Conservation (phyloP, 1,139 yeast genomes). For the Saccharomyces uvarum region DNA sequence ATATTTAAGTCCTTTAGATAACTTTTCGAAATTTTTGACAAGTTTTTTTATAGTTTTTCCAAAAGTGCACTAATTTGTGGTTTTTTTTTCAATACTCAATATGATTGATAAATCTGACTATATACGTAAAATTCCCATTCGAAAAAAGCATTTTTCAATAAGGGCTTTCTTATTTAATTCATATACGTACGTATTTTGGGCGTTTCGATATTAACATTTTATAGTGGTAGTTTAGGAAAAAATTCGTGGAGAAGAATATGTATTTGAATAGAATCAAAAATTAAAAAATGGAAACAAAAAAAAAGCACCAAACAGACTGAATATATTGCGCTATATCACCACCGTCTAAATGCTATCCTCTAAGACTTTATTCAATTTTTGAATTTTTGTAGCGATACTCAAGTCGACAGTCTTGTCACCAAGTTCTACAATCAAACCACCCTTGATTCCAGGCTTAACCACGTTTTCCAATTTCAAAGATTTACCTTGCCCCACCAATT, state of each 20-base stretch:
- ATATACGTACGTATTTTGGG: neutral
- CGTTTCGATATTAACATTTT: neutral
- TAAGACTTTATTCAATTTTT: slow-evolving; percentile 83
- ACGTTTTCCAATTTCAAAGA: slow-evolving; percentile 75
- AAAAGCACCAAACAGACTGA: neutral
- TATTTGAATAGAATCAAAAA: neutral
- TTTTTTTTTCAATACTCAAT: neutral
- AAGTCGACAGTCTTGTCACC: slow-evolving; percentile 96
- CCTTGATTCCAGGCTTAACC: slow-evolving; percentile 84
- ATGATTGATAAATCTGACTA: too few species aligned
- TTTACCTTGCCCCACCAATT: slow-evolving; percentile 79
- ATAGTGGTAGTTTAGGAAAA: neutral
- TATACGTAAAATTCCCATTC: neutral
- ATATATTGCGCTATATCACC: neutral
- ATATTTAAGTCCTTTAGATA: too few species aligned
- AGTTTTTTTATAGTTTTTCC: neutral
- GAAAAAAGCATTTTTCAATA: too few species aligned
- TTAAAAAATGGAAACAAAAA: neutral
- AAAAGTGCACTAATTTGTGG: neutral
- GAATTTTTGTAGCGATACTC: slow-evolving; percentile 75
- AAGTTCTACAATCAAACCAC: slow-evolving; percentile 93
- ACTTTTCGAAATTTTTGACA: neutral
- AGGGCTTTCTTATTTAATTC: neutral
- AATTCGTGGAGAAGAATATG: neutral
- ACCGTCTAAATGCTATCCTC: slow-evolving; percentile 61